Base-by-base conservation (phyloP, 805 yeast genomes). In the Yarrowia sp. region DNA sequence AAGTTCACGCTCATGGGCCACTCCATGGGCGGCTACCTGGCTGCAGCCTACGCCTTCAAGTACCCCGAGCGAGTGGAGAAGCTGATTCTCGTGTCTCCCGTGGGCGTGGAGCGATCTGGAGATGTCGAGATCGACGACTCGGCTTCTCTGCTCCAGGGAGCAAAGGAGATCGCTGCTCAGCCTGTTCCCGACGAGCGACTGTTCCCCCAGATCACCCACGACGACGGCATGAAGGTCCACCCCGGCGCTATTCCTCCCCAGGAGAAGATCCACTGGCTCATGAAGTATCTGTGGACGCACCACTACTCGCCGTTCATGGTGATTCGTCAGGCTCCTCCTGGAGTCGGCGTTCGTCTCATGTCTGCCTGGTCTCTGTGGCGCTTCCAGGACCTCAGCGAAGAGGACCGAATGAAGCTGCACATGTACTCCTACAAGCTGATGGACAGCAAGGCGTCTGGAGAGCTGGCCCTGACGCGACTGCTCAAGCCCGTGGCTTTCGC, bases 401-500 rank as follows among this genome's bases (percentile, higher is more conserved):
- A 68, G 21, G 86, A 85, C 68, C 72, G 78, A 25, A 73, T 73
- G 31, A 74, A 81, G 4, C 75, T 93, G 66, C 98, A 93, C 69
- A 77, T 78, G 65, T 94, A 93, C 72, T 77, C 93, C 0, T 91
- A 92, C 73, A 82, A 85, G 5, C 87, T 90, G 14, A 93, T 93
- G 77, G 88, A 85, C 65, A 85, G 88, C 13, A 82, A 79, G 4
- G 97, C 97, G 0, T 88, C 94, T 0, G 98, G 98, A 9, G 98
- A 94, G 74, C 92, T 91, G 71, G 86, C 92, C 78, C 76, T 93
- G 65, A 87, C 89, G 64, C 86, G 87, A 67, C 76, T 90, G 13
- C 76, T 93, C 27, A 91, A 89, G 0, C 96, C 97, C 4, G 99
- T 98, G 5, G 98, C 96, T 0, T 82, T 84, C 39, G 96, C 97